A percentile compares a stretch with the other conserved stretches of the same genome.
These are phyloP conservation scores for Leptographium wingfieldii DNA, from an alignment of 2,329 filamentous ascomycete species.

Conservation along the genomic window DNA sequence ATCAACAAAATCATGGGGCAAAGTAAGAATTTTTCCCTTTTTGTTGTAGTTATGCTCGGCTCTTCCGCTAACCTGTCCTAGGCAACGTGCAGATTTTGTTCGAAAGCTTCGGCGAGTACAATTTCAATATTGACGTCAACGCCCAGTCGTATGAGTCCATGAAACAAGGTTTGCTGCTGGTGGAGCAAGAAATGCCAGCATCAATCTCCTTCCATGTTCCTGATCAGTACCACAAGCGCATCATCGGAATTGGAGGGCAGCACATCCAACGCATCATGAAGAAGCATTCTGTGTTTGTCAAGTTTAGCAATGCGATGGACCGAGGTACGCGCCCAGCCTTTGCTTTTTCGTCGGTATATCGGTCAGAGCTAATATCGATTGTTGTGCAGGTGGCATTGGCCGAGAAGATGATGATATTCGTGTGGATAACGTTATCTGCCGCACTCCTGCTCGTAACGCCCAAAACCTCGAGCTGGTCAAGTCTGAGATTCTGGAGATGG, in stretches of 20 bases:
- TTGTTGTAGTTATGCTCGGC: too few relatives aligned
- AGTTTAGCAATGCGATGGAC: constrained; percentile 99
- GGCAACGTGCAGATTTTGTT: constrained; percentile 98
- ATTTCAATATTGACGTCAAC: constrained; percentile 98
- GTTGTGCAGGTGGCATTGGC: constrained; percentile 50
- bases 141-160: constrained; percentile 86
- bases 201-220: constrained; percentile 99
- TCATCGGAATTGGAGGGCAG: constrained; percentile 95
- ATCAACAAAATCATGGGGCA: constrained; percentile 99
- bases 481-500: constrained; percentile 98
- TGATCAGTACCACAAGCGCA: constrained; percentile 98
- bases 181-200: constrained; percentile 98
- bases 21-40: constrained; percentile 38
- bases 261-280: constrained; percentile 99
- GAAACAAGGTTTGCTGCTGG: constrained; percentile 80
- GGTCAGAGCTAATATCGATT: constrained; percentile 16
- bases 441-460: constrained; percentile 90
- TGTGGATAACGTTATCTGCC: constrained; percentile 97
- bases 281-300: constrained; percentile 99
- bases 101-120: constrained; percentile 98
- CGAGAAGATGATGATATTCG: constrained; percentile 97
- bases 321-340: constrained; percentile 40
- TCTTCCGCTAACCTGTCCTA: constrained; percentile 15
- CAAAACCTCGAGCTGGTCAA: constrained; percentile 96
- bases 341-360: background rate